phyloP scores from a whole-genome alignment of 805 yeast genomes.

The Wickerhamomyces canadensis region DNA sequence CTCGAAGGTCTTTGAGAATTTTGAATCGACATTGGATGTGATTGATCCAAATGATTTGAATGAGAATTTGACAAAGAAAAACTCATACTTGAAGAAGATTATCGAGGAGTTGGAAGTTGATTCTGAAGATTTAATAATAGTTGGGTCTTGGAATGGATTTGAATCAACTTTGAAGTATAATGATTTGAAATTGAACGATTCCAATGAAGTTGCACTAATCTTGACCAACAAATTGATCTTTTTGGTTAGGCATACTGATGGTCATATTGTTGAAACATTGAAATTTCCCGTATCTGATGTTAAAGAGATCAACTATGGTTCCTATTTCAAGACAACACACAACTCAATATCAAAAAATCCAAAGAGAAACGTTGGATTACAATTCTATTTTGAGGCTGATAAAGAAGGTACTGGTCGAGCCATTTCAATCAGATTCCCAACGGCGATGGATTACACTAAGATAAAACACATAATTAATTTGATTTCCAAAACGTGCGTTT shows the following conservation, averaged over 20 bases:
- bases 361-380: conserved; percentile 28
- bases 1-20: conserved; percentile 34
- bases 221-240: conserved; percentile 17
- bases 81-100: conserved; percentile 20
- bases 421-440: conserved; percentile 20
- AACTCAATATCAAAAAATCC: conserved; percentile 23
- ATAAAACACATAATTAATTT: conserved; percentile 20
- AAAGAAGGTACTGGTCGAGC: background rate
- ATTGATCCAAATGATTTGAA: conserved; percentile 19
- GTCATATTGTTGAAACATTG: conserved; percentile 11
- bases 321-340: conserved; percentile 18
- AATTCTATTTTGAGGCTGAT: conserved; percentile 11
- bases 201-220: conserved; percentile 14
- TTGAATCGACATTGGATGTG: conserved; percentile 31
- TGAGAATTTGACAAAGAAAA: conserved; percentile 22
- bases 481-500: conserved; percentile 19
- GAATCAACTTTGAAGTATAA: conserved; percentile 19
- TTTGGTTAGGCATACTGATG: conserved; percentile 20
- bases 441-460: conserved; percentile 18
- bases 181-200: conserved; percentile 5
- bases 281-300: conserved; percentile 16
- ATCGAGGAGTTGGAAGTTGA: conserved; percentile 13
- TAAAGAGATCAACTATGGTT: conserved; percentile 26
- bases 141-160: conserved; percentile 23
- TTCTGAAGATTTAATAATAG: conserved; percentile 18